Base-by-base conservation (phyloP, 345 rosid genomes). In the Lagerstroemia speciosa region DNA sequence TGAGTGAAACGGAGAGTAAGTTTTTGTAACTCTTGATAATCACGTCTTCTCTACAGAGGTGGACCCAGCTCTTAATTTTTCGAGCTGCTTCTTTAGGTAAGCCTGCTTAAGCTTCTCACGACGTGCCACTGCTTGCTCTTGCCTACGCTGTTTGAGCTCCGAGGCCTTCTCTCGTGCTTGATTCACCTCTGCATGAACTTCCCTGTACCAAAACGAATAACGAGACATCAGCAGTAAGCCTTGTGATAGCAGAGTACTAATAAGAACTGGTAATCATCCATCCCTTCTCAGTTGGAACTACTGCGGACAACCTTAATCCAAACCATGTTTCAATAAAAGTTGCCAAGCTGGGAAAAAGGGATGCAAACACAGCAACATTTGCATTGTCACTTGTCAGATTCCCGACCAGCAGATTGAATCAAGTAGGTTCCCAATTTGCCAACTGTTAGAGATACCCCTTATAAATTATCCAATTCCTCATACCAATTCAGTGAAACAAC, bases 181-280 rank as follows among this genome's bases (percentile, higher is more conserved):
- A 79, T 85, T 89, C 43, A 74, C 99, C 87, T 91, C 96, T 78
- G 81, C 89, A 73, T 91, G 99, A 77, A 94, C 92, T 77, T 94
- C 95, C 78, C 97, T 89, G 84, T 32, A 71, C 38, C 71, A 46
- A 68, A 67, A 33, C 24, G 62, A 65, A 6, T 34, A 53, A 11
- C 22, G 31, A 50, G 15, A 58, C 20, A 53, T 24, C 60, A 53
- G 60, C 60, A 53, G 11, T 53, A 22, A 48, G 7, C 9, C 60
- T 53, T 53, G 30, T 9, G 11, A 48, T 8, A n/a, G 60, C 2
- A n/a, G 60, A 52, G 22, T 8, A 52, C 26, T n/a, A 52, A 52
- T 22, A 0, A 1, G 29, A 36, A 36, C 38, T 9, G 38, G 38
- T 36, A 9, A 36, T 1, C 38, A 36, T 36, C 38, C 38, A 36